A percentile compares a stretch with the other conserved stretches of the same genome.
phyloP scores from a whole-genome alignment of 352 stramenopile genomes.

The Pythium myriotylum region DNA sequence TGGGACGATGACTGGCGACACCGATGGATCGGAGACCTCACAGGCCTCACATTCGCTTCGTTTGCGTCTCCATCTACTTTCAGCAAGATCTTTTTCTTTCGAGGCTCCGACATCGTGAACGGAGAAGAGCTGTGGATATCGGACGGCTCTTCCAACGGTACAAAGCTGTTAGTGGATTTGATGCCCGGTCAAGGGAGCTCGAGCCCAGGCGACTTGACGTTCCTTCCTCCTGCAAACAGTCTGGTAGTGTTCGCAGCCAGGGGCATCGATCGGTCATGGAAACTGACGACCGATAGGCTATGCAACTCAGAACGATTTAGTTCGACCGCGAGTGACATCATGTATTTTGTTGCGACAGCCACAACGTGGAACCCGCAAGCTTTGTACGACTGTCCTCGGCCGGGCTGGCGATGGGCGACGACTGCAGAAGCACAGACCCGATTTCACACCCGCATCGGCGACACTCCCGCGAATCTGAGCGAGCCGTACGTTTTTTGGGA shows the following conservation, averaged over 20 bases:
- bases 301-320: conserved; percentile 54
- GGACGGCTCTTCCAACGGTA: conserved; percentile 44
- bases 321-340: conserved; percentile 38
- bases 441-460: conserved; percentile 19
- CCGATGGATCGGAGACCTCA: conserved; percentile 27
- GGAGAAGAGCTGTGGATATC: conserved; percentile 75
- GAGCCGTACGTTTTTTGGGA: conserved; percentile 69
- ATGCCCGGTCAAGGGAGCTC: conserved; percentile 47
- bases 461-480: conserved; percentile 14
- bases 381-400: conserved; percentile 67
- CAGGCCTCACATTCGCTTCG: background rate
- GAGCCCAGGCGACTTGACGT: conserved; percentile 41
- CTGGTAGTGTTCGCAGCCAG: conserved; percentile 70
- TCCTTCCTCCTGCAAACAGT: conserved; percentile 31
- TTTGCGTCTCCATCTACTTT: background rate
- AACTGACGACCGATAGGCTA: conserved; percentile 22
- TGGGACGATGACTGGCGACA: conserved; percentile 31
- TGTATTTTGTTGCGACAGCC: conserved; percentile 59
- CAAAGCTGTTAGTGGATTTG: conserved; percentile 60
- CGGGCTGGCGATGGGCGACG: conserved; percentile 69
- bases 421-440: conserved; percentile 39
- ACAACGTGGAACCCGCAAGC: conserved; percentile 45
- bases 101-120: conserved; percentile 37
- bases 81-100: conserved; percentile 46
- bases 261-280: conserved; percentile 65